Evolutionary conservation across 2,329 filamentous ascomycete genomes (phyloP), one percentile per base, ranked within the genome.

Genomic region (Neurospora sp.): DNA sequence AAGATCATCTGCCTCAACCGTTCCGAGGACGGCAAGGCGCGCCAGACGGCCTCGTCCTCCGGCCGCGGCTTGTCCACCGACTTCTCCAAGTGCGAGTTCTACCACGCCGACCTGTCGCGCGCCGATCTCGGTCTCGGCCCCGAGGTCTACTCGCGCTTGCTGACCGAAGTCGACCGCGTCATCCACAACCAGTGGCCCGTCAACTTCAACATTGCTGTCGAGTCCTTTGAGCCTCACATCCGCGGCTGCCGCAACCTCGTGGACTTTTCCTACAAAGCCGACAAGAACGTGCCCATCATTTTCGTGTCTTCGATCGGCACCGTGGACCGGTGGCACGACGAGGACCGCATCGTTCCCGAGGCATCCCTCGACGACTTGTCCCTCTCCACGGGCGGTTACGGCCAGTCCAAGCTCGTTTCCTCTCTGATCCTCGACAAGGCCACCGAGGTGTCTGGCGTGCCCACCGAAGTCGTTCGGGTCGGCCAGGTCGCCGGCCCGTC

Each of bases 141-240:
- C 3, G 75, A 77, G 0, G 77, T 76, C 0, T 80, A 81, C 76
- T 57, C 78, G 46, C 74, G 79, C 1, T 74, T 85, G 0, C 75
- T 82, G 4, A 67, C 75, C 8, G 77, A 82, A 1, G 80, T 79
- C 0, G 83, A 85, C 68, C 80, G 80, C 15, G 77, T 87, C 19
- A 82, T 86, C 69, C 86, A 88, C 76, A 87, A 85, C 72, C 84
- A 85, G 6, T 87, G 84, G 83, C 83, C 82, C 0, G 86, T 88
- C 77, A 85, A 86, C 75, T 85, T 83, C 74, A 86, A 84, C 74
- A 80, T 86, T 19, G 77, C 81, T 0, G 70, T 86, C 6, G 77
- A 80, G 28, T 84, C 81, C 0, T 88, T 87, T 69, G 82, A 84
- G 73, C 79, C 82, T 0, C 82, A 86, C 72, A 81, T 88, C 52